Conservation (phyloP, 495 filamentous ascomycete genomes). For the Pseudevernia furfuracea region DNA sequence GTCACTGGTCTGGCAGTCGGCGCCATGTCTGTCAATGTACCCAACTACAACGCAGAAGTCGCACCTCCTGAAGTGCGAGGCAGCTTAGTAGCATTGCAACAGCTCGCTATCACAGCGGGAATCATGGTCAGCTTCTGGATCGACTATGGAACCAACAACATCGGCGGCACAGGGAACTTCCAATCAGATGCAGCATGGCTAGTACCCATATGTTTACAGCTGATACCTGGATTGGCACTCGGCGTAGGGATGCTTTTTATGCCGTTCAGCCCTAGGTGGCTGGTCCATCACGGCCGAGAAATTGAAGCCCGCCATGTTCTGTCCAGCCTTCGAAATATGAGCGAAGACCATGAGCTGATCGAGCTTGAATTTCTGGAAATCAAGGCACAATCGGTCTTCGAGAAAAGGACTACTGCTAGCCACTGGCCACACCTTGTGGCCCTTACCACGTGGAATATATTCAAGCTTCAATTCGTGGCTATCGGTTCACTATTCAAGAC, state of each 20-base stretch:
- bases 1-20: slow-evolving; percentile 58
- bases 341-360: slow-evolving; percentile 55
- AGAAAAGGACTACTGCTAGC: slow-evolving; percentile 64
- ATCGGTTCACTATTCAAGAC: slow-evolving; percentile 64
- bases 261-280: slow-evolving; percentile 54
- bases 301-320: slow-evolving; percentile 50
- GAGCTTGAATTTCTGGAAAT: slow-evolving; percentile 77
- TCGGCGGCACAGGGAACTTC: slow-evolving; percentile 53
- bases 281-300: slow-evolving; percentile 41
- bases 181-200: slow-evolving; percentile 68
- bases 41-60: slow-evolving; percentile 63
- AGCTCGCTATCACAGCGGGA: slow-evolving; percentile 74
- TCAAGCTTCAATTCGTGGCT: slow-evolving; percentile 67
- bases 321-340: slow-evolving; percentile 54
- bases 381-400: slow-evolving; percentile 68
- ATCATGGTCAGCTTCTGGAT: slow-evolving; percentile 85
- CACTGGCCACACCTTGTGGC: slow-evolving; percentile 61
- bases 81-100: slow-evolving; percentile 68
- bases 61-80: slow-evolving; percentile 56
- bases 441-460: slow-evolving; percentile 49
- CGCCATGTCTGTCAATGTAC: slow-evolving; percentile 44
- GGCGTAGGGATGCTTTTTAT: slow-evolving; percentile 43
- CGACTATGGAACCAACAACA: slow-evolving; percentile 63
- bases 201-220: slow-evolving; percentile 53
- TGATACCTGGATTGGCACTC: slow-evolving; percentile 47